A percentile compares a stretch with the other conserved stretches of the same genome.
These are phyloP conservation scores for Phytophthora tentaculata DNA, from an alignment of 352 stramenopile genomes.

Conservation along the genomic window DNA sequence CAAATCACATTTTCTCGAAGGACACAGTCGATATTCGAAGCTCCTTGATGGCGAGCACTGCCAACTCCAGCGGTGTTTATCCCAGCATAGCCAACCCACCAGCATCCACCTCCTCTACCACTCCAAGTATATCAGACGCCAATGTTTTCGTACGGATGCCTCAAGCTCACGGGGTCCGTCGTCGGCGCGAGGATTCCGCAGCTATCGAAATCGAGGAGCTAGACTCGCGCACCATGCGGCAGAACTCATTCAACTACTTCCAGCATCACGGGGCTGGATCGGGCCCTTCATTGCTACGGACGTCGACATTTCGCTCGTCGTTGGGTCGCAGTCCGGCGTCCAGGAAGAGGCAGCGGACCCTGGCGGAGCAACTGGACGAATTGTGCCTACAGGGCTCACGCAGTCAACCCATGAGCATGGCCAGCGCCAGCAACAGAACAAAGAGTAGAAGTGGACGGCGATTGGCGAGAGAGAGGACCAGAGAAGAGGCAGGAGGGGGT, in stretches of 20 bases:
- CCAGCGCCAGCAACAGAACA: constrained; percentile 2
- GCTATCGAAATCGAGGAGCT: constrained; percentile 69
- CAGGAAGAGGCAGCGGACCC: constrained; percentile 66
- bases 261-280: constrained; percentile 36
- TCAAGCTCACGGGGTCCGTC: constrained; percentile 44
- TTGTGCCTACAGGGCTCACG: constrained; percentile 45
- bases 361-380: constrained; percentile 67
- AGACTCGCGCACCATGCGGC: constrained; percentile 72
- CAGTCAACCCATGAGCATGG: background rate
- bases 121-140: background rate
- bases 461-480: constrained; percentile 14
- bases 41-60: background rate
- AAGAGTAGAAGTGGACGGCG: constrained; percentile 11
- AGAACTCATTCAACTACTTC: constrained; percentile 78
- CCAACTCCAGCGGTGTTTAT: background rate
- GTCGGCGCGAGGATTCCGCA: constrained; percentile 45
- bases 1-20: no score
- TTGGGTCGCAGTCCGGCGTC: constrained; percentile 23
- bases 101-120: background rate
- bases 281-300: constrained; percentile 16
- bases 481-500: background rate
- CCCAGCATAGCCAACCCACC: background rate
- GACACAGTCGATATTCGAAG: background rate
- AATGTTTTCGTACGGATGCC: constrained; percentile 21
- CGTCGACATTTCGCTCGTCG: constrained; percentile 31